These are phyloP conservation scores for Rosa persica DNA, from an alignment of 306 rosid genomes.

Conservation along the genomic window DNA sequence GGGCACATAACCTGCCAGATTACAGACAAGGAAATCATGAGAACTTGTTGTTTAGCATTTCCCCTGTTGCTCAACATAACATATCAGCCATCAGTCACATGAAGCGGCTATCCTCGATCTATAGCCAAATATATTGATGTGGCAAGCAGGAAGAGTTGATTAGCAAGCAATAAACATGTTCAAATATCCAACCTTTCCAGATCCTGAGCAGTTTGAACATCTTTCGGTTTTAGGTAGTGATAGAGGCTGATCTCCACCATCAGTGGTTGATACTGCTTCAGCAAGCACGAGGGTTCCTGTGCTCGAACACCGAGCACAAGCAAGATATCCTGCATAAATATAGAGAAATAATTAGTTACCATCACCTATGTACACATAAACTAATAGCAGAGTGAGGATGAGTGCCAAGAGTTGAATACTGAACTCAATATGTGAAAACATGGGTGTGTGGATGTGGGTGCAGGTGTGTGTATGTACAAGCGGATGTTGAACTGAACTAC, in stretches of 20 bases:
- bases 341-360: neutral
- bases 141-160: neutral
- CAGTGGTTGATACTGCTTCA: conserved; percentile 58
- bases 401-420: neutral
- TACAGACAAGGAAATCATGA: neutral
- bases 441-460: neutral
- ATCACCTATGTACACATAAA: conserved; percentile 35
- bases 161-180: conserved; percentile 3
- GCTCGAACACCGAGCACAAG: conserved; percentile 95
- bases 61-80: neutral
- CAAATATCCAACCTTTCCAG: conserved; percentile 77
- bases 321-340: conserved; percentile 67
- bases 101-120: neutral
- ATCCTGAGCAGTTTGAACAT: conserved; percentile 92
- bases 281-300: conserved; percentile 70
- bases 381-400: neutral
- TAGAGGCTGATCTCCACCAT: conserved; percentile 57
- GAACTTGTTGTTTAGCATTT: neutral
- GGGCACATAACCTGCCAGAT: conserved; percentile 93
- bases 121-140: neutral
- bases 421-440: neutral
- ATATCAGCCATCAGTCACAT: neutral
- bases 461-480: neutral
- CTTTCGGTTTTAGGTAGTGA: conserved; percentile 77
- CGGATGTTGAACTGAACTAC: neutral